Evolutionary conservation across 108 stramenopile species (phyloP).

Genomic region (Cyclotella baltica): DNA sequence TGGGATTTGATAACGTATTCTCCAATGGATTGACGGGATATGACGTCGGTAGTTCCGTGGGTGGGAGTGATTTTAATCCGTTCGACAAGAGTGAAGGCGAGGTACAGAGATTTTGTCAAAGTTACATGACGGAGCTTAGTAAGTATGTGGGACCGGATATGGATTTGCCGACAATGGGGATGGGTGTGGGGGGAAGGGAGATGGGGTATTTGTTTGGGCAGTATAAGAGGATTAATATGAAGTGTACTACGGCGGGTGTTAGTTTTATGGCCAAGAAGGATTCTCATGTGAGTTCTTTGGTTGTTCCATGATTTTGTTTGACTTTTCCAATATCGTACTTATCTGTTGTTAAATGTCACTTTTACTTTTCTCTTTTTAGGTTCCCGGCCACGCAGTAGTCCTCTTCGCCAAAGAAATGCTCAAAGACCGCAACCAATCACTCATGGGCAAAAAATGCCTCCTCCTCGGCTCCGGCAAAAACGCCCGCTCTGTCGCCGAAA

Average conservation of each 20-base stretch:
- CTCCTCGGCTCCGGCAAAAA: slow-evolving; percentile 95
- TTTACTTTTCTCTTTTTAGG: slow-evolving; percentile 57
- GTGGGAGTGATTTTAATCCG: slow-evolving; percentile 97
- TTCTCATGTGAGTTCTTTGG: slow-evolving; percentile 42
- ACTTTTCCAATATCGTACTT: slow-evolving; percentile 3
- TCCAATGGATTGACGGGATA: slow-evolving; percentile 93
- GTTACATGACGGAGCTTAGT: slow-evolving; percentile 96
- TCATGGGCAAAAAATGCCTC: slow-evolving; percentile 94
- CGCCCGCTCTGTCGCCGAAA: slow-evolving; percentile 91
- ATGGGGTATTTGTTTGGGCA: slow-evolving; percentile 97
- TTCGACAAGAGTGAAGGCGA: slow-evolving; percentile 94
- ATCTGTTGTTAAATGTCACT: neutral
- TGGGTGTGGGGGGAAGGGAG: slow-evolving; percentile 90
- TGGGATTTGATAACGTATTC: slow-evolving; percentile 89
- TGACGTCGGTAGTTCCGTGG: slow-evolving; percentile 90
- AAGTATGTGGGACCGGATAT: slow-evolving; percentile 96
- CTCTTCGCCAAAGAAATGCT: slow-evolving; percentile 93
- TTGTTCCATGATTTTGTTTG: neutral
- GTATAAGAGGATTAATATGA: slow-evolving; percentile 94
- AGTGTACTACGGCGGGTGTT: slow-evolving; percentile 56
- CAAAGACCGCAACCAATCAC: slow-evolving; percentile 79
- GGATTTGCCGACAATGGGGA: slow-evolving; percentile 94
- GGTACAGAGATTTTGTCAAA: slow-evolving; percentile 97
- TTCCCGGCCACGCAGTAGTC: slow-evolving; percentile 93
- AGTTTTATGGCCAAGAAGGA: slow-evolving; percentile 60